Base-by-base conservation (phyloP, 176 grass and related monocot genomes). In the Miscanthus lutarioriparius region DNA sequence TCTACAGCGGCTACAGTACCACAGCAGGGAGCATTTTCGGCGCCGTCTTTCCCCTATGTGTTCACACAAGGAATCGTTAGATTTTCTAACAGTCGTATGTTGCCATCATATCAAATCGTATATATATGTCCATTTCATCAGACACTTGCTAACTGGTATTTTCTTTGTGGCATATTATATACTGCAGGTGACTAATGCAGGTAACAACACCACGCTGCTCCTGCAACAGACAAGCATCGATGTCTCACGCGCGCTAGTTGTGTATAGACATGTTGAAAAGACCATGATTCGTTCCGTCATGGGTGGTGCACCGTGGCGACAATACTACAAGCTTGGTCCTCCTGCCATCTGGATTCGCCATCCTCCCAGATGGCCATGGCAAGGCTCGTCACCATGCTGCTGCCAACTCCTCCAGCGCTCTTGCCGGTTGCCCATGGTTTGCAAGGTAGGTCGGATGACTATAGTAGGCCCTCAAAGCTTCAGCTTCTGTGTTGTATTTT, bases 291-390 rank as follows among this genome's bases (percentile, higher is more conserved):
- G 40, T 20, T 16, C 64, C 8, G 30, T 86, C 27, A 72, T 83
- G 36, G 54, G 25, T 22, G 86, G 88, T 15, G 44, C n/a, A n/a
- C n/a, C n/a, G n/a, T n/a, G n/a, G 68, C 16, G 58, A 66, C n/a
- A 53, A 33, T 1, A 7, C 56, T 69, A 16, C 66, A 64, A 6
- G 35, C 26, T 22, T 76, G 14, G 1, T 61, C n/a, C 54, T 90
- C 53, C 41, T 86, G 32, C 91, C 91, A 2, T 93, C 91, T 10
- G 91, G 88, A 5, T 90, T 93, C n/a, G 79, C 75, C 33, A 64
- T 93, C 69, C 69, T 86, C 61, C 88, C 91, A 1, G 87, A 92
- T 39, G 83, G 83, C 51, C 33, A 33, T 3, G 58, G 70, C 15
- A 30, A 56, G 7, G 4, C 45, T 35, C 30, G 1, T 22, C 30